Conservation (phyloP, 2,329 filamentous ascomycete species). For the Penicillium freii region DNA sequence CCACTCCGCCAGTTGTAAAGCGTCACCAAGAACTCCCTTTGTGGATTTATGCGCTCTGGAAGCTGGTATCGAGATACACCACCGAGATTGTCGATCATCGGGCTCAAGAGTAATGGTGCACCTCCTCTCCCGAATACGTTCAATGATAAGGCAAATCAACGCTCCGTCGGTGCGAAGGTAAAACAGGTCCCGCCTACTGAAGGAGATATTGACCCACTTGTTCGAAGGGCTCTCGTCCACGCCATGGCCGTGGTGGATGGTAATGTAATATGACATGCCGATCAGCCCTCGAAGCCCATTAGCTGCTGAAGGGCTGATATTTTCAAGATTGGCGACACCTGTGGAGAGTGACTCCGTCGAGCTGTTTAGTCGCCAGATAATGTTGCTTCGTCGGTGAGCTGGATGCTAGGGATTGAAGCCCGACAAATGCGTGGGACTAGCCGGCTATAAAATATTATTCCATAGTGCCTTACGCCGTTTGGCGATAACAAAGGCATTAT, state of each 20-base stretch:
- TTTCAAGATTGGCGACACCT: too few species aligned
- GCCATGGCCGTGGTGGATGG: not conserved
- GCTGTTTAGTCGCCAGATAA: too few species aligned
- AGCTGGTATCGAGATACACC: slow-evolving; percentile 6
- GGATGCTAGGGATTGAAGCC: not conserved
- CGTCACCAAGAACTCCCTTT: not conserved
- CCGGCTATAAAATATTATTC: not conserved
- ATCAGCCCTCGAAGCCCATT: not conserved
- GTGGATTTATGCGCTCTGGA: not conserved
- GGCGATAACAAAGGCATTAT: not conserved
- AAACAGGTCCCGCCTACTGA: not conserved
- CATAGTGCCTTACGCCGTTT: not conserved
- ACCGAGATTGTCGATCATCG: not conserved
- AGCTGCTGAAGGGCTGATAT: not conserved
- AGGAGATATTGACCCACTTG: not conserved
- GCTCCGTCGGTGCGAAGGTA: slow-evolving; percentile 1
- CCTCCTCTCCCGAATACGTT: not conserved
- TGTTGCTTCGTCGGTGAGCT: not conserved
- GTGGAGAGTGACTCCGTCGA: not conserved
- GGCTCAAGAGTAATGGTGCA: not conserved
- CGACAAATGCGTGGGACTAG: not conserved
- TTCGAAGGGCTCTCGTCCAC: not conserved
- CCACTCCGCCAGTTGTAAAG: slow-evolving; percentile 1
- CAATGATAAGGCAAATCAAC: not conserved
- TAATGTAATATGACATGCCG: slow-evolving; percentile 5